Evolutionary conservation across 257 asterid genomes (phyloP), one percentile per base, ranked within the genome.

Genomic region (Phtheirospermum japonicum): DNA sequence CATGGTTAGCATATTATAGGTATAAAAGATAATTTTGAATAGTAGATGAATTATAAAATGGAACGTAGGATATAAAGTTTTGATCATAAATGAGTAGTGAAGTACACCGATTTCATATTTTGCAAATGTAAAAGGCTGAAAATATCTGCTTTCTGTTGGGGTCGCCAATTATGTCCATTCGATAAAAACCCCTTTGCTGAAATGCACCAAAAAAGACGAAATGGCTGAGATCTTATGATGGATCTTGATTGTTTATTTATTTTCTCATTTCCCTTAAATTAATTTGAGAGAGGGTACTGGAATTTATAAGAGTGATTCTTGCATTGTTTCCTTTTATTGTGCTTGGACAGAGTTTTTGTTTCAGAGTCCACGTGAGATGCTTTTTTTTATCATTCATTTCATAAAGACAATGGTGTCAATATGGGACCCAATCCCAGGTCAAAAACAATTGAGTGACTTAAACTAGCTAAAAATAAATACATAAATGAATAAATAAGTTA

Each of bases 341-440:
- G 80, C 77, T 73, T 77, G 83, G 83, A 79, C 88, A 81, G 82
- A 77, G 66, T 65, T 80, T 76, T 78, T 78, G 87, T 81, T 78
- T 83, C 89, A 83, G 90, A 82, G 62, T 86, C 92, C 95, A 86
- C 95, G 95, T 86, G 95, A 83, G 92, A 78, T 86, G 85, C 89
- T 80, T 26, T 26, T 80, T 83, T 82, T 74, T 80, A 84, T 84
- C 81, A 84, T 84, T 83, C 95, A 82, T 79, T 80, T 87, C 81
- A 80, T 75, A 74, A 80, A 79, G 95, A 81, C 89, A 86, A 31
- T 78, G 85, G 84, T 78, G 87, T 76, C 84, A 16, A 57, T 20
- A 43, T 73, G 58, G 90, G 88, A 18, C 81, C 87, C 80, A 67
- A 59, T 31, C 69, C 68, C 79, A 83, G 73, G 79, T 80, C 80